phyloP scores from a whole-genome alignment of 2,329 filamentous ascomycete genomes.

The Neonectria punicea region DNA sequence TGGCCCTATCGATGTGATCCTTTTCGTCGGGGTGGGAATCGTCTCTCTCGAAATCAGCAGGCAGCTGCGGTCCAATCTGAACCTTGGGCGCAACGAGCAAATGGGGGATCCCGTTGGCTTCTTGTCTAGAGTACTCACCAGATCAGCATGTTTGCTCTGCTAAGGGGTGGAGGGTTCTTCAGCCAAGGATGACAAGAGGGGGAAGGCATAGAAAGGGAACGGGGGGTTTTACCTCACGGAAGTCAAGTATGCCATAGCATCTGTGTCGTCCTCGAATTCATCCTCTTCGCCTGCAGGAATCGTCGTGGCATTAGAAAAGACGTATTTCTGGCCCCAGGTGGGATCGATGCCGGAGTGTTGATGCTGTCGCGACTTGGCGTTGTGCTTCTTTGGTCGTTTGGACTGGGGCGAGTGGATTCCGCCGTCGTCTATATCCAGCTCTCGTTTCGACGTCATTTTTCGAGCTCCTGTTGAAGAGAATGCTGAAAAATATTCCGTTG shows the following conservation, averaged over 20 bases:
- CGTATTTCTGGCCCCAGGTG: conserved; percentile 76
- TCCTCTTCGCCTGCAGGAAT: conserved; percentile 65
- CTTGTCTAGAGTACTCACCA: conserved; percentile 69
- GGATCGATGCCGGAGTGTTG: conserved; percentile 65
- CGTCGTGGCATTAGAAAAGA: conserved; percentile 68
- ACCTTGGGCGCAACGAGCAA: conserved; percentile 72
- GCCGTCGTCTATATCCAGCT: conserved; percentile 45
- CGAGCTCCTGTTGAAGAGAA: too few relatives aligned
- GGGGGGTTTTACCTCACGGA: conserved; percentile 71
- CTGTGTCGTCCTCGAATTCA: conserved; percentile 73
- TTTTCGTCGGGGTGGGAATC: conserved; percentile 44
- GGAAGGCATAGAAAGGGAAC: conserved; percentile 5
- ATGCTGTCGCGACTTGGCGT: conserved; percentile 51
- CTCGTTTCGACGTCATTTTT: conserved; percentile 51
- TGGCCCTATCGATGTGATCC: conserved; percentile 50
- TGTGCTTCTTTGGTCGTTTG: conserved; percentile 44
- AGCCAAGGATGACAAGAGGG: conserved; percentile 37
- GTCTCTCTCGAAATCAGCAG: conserved; percentile 48
- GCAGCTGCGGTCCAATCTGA: conserved; percentile 63
- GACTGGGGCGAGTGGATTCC: conserved; percentile 41
- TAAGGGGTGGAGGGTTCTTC: conserved; percentile 33
- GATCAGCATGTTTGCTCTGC: conserved; percentile 55
- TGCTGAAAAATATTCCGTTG: background rate
- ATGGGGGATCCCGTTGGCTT: conserved; percentile 79
- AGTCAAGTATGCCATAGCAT: conserved; percentile 76